phyloP scores from a whole-genome alignment of 352 stramenopile species.

The Thalassiosira sp. region DNA sequence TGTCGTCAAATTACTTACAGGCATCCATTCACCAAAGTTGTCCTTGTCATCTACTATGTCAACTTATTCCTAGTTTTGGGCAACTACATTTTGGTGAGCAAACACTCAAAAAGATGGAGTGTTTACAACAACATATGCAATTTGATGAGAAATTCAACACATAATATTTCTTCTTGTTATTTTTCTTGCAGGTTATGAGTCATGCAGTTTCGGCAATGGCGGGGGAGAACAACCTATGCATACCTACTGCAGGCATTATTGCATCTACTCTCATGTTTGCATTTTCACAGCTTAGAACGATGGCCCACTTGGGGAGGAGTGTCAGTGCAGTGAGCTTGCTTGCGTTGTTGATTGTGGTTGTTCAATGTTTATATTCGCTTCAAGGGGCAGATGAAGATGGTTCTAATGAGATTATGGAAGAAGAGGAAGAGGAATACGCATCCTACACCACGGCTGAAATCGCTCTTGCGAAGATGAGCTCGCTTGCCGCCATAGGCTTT shows the following conservation, averaged over 20 bases:
- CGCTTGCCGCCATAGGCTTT: constrained; percentile 40
- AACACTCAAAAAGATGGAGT: neutral
- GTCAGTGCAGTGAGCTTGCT: constrained; percentile 52
- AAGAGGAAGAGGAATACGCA: constrained; percentile 6
- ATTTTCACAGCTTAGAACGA: constrained; percentile 64
- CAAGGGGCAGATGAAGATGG: neutral
- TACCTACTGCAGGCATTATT: constrained; percentile 62
- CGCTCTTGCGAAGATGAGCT: constrained; percentile 37
- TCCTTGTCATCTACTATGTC: constrained; percentile 69
- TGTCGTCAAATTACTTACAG: constrained; percentile 34
- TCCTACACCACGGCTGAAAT: constrained; percentile 1
- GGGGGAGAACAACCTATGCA: constrained; percentile 60
- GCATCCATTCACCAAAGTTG: constrained; percentile 48
- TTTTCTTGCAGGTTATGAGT: constrained; percentile 59
- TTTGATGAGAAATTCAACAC: no score
- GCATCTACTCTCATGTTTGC: constrained; percentile 72
- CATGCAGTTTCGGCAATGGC: constrained; percentile 65
- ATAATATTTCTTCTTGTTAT: neutral
- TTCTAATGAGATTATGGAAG: neutral
- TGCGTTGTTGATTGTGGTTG: constrained; percentile 63
- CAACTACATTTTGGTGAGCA: constrained; percentile 11
- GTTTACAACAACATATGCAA: no score
- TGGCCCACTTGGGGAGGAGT: constrained; percentile 63
- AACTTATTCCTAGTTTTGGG: constrained; percentile 79
- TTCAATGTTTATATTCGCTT: constrained; percentile 62